Evolutionary conservation across 805 yeast species (phyloP).

Genomic region (Blastobotrys terrestris): DNA sequence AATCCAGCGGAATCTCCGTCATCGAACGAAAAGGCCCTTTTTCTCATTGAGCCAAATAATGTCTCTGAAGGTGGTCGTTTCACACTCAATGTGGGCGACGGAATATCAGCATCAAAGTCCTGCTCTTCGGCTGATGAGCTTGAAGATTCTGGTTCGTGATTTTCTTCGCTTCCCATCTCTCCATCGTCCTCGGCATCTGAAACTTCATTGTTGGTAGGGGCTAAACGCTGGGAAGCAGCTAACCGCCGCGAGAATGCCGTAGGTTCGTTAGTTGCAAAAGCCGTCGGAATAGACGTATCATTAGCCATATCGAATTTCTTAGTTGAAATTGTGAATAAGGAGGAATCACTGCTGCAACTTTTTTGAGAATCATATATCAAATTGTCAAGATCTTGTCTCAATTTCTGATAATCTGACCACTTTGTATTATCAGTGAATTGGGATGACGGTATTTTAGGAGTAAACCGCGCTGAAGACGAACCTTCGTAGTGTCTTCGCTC

Average conservation of each 20-base stretch:
- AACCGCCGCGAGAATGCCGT: slow-evolving; percentile 13
- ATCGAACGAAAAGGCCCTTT: not conserved
- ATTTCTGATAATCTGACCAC: not conserved
- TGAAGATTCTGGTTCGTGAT: too few relatives aligned
- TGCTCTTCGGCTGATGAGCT: too few relatives aligned
- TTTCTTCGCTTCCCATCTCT: not conserved
- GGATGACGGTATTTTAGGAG: not conserved
- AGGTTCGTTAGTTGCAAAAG: slow-evolving; percentile 11
- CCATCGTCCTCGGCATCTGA: not conserved
- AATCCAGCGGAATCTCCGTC: not conserved
- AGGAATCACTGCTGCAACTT: not conserved
- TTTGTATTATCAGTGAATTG: not conserved
- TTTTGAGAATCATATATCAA: slow-evolving; percentile 1
- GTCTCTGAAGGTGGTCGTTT: not conserved
- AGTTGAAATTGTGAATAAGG: not conserved
- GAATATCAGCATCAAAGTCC: not conserved
- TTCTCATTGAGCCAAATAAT: not conserved
- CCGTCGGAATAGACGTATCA: slow-evolving; percentile 16
- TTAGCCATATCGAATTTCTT: not conserved
- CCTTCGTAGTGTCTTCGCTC: slow-evolving; percentile 12
- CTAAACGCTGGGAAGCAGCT: not conserved
- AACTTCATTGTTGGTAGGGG: not conserved
- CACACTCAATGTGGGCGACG: not conserved
- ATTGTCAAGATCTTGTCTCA: not conserved
- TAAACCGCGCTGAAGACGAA: not conserved